These are phyloP conservation scores for Metarhizium sp. DNA, from an alignment of 2,329 filamentous ascomycete species.

Conservation along the genomic window DNA sequence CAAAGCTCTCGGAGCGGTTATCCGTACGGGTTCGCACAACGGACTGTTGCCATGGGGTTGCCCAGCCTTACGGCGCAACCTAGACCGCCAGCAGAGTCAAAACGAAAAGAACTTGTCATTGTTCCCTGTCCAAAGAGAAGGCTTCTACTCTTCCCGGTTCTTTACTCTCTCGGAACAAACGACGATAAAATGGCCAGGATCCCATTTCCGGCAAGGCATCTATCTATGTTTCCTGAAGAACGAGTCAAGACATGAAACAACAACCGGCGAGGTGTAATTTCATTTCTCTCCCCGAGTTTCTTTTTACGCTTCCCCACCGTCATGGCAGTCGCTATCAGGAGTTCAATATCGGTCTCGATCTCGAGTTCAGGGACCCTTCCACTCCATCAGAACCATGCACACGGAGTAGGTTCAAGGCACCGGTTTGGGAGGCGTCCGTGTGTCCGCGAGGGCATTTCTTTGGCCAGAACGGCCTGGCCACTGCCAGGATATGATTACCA, in stretches of 20 bases:
- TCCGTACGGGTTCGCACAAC: neutral
- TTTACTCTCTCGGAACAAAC: too few species aligned
- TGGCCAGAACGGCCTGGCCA: neutral
- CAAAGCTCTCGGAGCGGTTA: neutral
- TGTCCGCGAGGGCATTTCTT: neutral
- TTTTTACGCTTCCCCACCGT: neutral
- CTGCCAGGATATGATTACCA: neutral
- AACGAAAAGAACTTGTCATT: neutral
- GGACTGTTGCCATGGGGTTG: neutral
- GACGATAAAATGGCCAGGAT: neutral
- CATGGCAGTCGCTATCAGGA: neutral
- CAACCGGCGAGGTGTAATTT: neutral
- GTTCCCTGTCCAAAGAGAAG: neutral
- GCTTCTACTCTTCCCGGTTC: too few species aligned
- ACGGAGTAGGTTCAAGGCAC: too few species aligned
- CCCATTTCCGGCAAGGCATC: neutral
- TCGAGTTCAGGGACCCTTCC: neutral
- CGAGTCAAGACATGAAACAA: neutral
- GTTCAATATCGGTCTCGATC: neutral
- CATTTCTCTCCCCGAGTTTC: neutral
- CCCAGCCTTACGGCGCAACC: neutral
- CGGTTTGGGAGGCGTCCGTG: too few species aligned
- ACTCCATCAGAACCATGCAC: neutral
- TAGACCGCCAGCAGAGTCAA: neutral
- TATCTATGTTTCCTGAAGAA: neutral